Evolutionary conservation across 441 rosid genomes (phyloP).

Genomic region (Erodium texanum): DNA sequence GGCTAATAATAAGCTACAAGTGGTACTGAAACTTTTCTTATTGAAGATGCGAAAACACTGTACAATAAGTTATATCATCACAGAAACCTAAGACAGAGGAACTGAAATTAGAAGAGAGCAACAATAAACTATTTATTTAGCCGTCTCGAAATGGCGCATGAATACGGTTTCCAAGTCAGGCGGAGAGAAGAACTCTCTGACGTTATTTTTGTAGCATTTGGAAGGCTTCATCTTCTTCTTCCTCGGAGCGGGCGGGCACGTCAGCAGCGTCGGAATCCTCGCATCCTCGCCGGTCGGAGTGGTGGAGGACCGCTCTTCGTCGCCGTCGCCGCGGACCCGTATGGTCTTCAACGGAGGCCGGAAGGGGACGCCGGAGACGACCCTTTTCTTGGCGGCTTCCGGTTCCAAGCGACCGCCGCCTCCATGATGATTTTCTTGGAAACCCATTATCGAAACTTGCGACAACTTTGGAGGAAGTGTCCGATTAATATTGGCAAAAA

Average conservation of each 20-base stretch:
- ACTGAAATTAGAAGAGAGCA: no score
- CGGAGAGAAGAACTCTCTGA: conserved; percentile 56
- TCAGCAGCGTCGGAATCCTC: conserved; percentile 34
- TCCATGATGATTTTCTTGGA: conserved; percentile 26
- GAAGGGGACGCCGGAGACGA: conserved; percentile 55
- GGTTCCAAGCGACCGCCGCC: conserved; percentile 30
- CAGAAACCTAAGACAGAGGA: background rate
- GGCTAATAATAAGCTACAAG: no score
- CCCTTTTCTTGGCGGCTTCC: conserved; percentile 42
- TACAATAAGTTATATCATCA: background rate
- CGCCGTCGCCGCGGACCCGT: conserved; percentile 15
- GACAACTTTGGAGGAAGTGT: conserved; percentile 14
- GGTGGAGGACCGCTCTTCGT: conserved; percentile 34
- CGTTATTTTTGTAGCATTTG: conserved; percentile 45
- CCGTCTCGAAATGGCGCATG: conserved; percentile 46
- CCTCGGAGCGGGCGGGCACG: conserved; percentile 76
- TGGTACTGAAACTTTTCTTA: no score
- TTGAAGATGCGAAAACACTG: no score
- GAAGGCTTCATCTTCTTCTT: conserved; percentile 23
- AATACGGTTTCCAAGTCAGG: conserved; percentile 79
- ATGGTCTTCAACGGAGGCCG: conserved; percentile 60
- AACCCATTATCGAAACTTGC: conserved; percentile 22
- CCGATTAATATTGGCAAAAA: conserved; percentile 24
- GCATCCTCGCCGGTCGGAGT: conserved; percentile 62
- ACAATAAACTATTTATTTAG: conserved; percentile 22